A percentile compares a stretch with the other conserved stretches of the same genome.
Conservation (phyloP, 768 basidiomycete genomes). For the Lactarius trivialis region DNA sequence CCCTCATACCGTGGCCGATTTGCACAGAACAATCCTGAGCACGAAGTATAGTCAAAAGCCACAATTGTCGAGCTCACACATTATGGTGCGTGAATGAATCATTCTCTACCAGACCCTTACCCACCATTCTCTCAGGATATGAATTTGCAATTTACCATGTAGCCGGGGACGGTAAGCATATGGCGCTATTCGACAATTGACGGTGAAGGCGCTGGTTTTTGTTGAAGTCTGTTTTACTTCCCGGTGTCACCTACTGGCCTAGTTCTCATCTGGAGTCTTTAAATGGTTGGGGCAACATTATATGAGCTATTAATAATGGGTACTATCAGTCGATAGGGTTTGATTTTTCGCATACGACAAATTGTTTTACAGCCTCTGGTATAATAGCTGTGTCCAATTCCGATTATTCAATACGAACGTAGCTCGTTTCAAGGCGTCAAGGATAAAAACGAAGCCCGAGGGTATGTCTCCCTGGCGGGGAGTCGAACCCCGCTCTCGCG, state of each 20-base stretch:
- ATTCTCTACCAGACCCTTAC: not conserved
- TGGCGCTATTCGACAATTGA: not conserved
- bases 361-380: not conserved
- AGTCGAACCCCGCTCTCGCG: constrained; percentile 34
- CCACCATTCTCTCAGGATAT: not conserved
- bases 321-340: not conserved
- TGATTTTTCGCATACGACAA: not conserved
- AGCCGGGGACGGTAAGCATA: not conserved
- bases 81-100: constrained; percentile 39
- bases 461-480: constrained; percentile 28
- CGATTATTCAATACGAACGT: not conserved
- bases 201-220: not conserved
- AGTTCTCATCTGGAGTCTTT: not conserved
- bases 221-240: not conserved
- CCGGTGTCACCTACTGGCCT: not conserved
- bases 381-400: not conserved
- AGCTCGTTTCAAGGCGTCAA: not conserved
- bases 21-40: constrained; percentile 43
- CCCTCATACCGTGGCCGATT: not conserved
- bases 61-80: constrained; percentile 68
- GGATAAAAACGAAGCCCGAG: not conserved
- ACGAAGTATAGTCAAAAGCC: constrained; percentile 64
- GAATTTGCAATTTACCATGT: constrained; percentile 7
- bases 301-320: not conserved
- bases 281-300: not conserved